These are phyloP conservation scores for Globisporangium lucens DNA, from an alignment of 352 stramenopile species.

Conservation along the genomic window DNA sequence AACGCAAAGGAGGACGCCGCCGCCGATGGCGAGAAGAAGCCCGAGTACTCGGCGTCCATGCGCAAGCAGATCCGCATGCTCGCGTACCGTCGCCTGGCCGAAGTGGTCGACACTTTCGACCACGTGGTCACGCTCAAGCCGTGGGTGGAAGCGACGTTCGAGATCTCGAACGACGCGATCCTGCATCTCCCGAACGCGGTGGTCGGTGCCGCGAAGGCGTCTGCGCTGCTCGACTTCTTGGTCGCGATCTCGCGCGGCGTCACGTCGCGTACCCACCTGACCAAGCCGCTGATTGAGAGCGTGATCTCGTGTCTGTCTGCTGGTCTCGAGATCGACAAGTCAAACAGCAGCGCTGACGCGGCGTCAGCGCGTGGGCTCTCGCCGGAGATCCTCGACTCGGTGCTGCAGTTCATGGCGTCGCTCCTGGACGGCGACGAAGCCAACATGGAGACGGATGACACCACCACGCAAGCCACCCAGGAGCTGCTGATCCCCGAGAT, in stretches of 20 bases:
- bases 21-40: slow-evolving; percentile 15
- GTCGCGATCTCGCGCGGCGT: slow-evolving; percentile 53
- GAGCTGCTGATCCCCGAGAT: slow-evolving; percentile 66
- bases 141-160: slow-evolving; percentile 54
- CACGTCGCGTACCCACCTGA: slow-evolving; percentile 35
- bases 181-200: slow-evolving; percentile 65
- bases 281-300: slow-evolving; percentile 33
- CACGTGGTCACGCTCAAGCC: slow-evolving; percentile 54
- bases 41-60: slow-evolving; percentile 43
- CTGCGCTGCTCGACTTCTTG: slow-evolving; percentile 74
- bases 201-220: slow-evolving; percentile 71
- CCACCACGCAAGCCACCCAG: neutral
- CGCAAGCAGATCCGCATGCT: slow-evolving; percentile 83
- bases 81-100: slow-evolving; percentile 63
- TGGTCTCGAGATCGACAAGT: slow-evolving; percentile 31
- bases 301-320: slow-evolving; percentile 70
- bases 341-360: slow-evolving; percentile 14
- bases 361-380: slow-evolving; percentile 45
- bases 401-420: slow-evolving; percentile 77
- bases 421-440: slow-evolving; percentile 75
- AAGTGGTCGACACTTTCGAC: slow-evolving; percentile 82
- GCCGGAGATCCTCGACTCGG: slow-evolving; percentile 59
- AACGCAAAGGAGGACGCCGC: slow-evolving; percentile 22
- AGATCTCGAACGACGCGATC: slow-evolving; percentile 53
- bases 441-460: slow-evolving; percentile 23